A percentile compares a stretch with the other conserved stretches of the same genome.
Conservation (phyloP, 768 basidiomycete genomes). For the Suillus clintonianus region DNA sequence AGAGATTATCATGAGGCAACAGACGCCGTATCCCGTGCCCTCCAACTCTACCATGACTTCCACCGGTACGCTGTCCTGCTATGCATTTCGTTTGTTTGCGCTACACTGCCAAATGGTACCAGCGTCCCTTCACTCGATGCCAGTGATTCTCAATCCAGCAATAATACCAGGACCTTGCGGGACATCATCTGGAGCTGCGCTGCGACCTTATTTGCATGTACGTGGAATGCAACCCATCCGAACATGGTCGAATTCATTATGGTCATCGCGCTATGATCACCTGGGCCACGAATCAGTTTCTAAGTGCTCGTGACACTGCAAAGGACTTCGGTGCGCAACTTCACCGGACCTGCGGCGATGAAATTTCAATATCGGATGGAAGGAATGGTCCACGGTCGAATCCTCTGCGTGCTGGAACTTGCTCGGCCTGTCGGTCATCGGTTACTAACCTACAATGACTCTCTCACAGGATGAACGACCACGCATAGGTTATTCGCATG, state of each 20-base stretch:
- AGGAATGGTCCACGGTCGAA: background rate
- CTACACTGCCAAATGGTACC: background rate
- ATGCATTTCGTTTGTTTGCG: background rate
- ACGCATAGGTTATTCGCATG: constrained; percentile 18
- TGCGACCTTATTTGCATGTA: constrained; percentile 30
- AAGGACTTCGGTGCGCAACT: background rate
- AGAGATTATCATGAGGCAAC: too few species aligned
- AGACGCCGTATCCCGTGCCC: too few species aligned
- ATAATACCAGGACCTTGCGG: constrained; percentile 29
- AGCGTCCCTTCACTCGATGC: background rate
- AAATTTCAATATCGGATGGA: background rate
- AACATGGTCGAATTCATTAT: constrained; percentile 23
- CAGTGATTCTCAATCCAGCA: background rate
- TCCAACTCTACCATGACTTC: background rate
- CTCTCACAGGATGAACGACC: constrained; percentile 1
- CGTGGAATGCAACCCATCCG: constrained; percentile 33
- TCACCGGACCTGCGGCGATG: background rate
- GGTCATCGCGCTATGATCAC: constrained; percentile 23
- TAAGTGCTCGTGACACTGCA: constrained; percentile 11
- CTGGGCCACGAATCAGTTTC: constrained; percentile 31
- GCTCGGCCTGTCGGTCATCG: background rate
- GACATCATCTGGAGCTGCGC: constrained; percentile 30
- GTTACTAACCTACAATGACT: background rate
- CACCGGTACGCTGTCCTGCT: background rate
- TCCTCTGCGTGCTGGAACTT: background rate